Evolutionary conservation across 2,329 filamentous ascomycete species (phyloP), one percentile per base, ranked within the genome.

Genomic region (Diaporthe batatas): DNA sequence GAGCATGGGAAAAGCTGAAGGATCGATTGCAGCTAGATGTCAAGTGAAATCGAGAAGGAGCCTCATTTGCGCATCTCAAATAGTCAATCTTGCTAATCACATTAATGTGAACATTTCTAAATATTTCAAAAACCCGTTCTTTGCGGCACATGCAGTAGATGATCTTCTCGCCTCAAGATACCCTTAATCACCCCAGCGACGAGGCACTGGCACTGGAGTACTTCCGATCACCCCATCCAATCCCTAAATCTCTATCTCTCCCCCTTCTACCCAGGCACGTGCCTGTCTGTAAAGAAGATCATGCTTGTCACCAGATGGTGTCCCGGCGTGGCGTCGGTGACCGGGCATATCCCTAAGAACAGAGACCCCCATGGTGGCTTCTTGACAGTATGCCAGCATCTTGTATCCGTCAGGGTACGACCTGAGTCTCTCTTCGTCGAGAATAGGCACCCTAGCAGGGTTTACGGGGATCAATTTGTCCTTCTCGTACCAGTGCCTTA

Each of bases 401-500:
- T 82, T 81, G 74, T 87, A 87, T 0, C 85, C 85, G 6, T 76
- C 77, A 0, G 85, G 85, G 76, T 84, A 87, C 14, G 75, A 74
- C 49, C 79, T 77, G 44, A 86, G 75, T 74, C 81, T 82, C 53
- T 80, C 79, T 51, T 84, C 80, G 73, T 86, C 82, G 2, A 87
- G 72, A 7, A 72, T 67, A 0, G 85, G 85, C 16, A 86, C 77
- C 68, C 80, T 82, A 6, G 77, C 79, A 1, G 85, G 84, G 72
- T 86, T 82, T 1, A 85, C 83, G 8, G 81, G 81, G 69, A 85
- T 81, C 55, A 88, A 74, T 77, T 88, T 88, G 77, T 87, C 86
- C 80, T 87, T 88, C 77, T 87, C 86, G 73, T 88, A 88, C 82
- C 83, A 87, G 75, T 86, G 85, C 6, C 83, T 77, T 34, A 86